These are phyloP conservation scores for Cryptosporidium meleagridis DNA, from an alignment of 169 alveolate species.

Conservation along the genomic window DNA sequence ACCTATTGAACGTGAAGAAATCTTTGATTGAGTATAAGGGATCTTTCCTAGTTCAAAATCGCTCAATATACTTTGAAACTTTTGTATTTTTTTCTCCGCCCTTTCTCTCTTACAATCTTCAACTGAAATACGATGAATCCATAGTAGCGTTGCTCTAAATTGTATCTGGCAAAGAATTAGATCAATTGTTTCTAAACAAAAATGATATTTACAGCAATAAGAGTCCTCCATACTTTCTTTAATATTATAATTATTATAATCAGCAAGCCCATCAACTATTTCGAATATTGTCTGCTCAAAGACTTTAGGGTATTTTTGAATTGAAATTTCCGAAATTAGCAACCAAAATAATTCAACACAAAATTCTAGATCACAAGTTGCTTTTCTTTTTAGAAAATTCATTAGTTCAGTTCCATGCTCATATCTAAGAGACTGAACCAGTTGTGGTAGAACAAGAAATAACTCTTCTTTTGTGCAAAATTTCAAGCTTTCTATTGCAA, in stretches of 20 bases:
- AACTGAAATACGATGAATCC: constrained; percentile 45
- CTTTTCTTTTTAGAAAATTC: constrained; percentile 44
- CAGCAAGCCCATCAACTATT: constrained; percentile 28
- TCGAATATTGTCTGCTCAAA: constrained; percentile 16
- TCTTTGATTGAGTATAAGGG: neutral
- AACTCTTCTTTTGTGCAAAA: constrained; percentile 64
- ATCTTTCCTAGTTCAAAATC: constrained; percentile 50
- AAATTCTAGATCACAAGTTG: constrained; percentile 25
- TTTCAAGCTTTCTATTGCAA: constrained; percentile 84
- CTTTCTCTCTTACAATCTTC: constrained; percentile 60
- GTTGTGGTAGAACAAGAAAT: constrained; percentile 69
- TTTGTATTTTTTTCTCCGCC: constrained; percentile 43
- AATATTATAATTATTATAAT: constrained; percentile 14
- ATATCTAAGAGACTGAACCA: constrained; percentile 80
- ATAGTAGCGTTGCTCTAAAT: constrained; percentile 49
- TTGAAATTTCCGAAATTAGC: constrained; percentile 66
- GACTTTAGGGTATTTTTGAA: neutral
- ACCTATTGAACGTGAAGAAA: constrained; percentile 6
- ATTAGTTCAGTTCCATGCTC: constrained; percentile 59
- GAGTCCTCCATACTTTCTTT: neutral
- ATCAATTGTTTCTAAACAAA: constrained; percentile 61
- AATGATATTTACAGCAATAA: constrained; percentile 48
- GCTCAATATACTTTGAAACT: constrained; percentile 22
- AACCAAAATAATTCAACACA: constrained; percentile 76
- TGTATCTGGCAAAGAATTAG: constrained; percentile 61